Conservation (phyloP, 2,329 filamentous ascomycete genomes). For the Xylaria polymorpha region DNA sequence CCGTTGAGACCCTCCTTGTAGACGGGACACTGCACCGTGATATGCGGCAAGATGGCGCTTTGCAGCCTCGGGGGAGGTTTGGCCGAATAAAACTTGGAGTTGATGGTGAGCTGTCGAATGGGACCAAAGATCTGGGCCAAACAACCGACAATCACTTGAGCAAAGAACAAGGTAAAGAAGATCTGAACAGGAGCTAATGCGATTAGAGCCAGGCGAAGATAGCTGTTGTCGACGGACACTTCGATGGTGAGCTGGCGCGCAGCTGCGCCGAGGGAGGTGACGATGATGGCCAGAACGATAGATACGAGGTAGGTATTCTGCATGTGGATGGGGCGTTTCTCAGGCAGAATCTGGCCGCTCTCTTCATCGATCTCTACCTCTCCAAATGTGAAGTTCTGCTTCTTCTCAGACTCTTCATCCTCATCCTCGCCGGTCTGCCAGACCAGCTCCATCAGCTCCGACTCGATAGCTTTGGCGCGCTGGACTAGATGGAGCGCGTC, state of each 20-base stretch:
- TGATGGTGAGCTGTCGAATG: conserved; percentile 75
- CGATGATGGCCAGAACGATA: conserved; percentile 73
- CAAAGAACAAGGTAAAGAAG: conserved; percentile 86
- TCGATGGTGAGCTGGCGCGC: conserved; percentile 77
- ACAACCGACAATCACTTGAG: conserved; percentile 80
- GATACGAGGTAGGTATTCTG: conserved; percentile 76
- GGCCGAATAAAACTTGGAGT: conserved; percentile 86
- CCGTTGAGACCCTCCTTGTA: conserved; percentile 84
- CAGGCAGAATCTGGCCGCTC: conserved; percentile 73
- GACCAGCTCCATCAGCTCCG: conserved; percentile 80
- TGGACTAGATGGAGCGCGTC: conserved; percentile 77
- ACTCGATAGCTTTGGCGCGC: conserved; percentile 77
- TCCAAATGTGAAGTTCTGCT: conserved; percentile 53
- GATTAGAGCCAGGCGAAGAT: conserved; percentile 72
- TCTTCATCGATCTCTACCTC: conserved; percentile 76
- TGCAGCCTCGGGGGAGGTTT: conserved; percentile 72
- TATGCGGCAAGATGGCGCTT: conserved; percentile 70
- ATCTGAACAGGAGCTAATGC: conserved; percentile 76
- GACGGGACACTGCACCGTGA: conserved; percentile 87
- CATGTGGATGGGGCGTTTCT: conserved; percentile 74
- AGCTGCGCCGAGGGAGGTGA: conserved; percentile 74
- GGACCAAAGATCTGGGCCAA: conserved; percentile 81
- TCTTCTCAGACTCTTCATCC: conserved; percentile 68
- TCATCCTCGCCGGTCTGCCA: conserved; percentile 70
- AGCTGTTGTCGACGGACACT: conserved; percentile 71